Percentiles rank a stretch among this genome's conserved stretches.
Evolutionary conservation across 2,329 filamentous ascomycete species (phyloP).

Genomic region (Cladosporium sp.): DNA sequence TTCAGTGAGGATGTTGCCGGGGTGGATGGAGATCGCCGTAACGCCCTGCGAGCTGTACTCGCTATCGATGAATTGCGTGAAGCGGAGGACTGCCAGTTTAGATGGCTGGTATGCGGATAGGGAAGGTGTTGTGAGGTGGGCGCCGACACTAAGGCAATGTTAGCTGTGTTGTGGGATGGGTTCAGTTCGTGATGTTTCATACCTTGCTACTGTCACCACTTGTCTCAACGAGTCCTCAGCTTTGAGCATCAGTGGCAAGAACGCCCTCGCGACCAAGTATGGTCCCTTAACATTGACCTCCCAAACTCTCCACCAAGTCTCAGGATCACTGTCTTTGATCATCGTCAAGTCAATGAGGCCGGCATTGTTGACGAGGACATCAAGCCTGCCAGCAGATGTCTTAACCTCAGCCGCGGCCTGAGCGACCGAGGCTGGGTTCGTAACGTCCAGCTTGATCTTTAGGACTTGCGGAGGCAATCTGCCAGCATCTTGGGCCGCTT

Average conservation of each 20-base stretch:
- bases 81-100: constrained; percentile 55
- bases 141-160: constrained; percentile 45
- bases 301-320: constrained; percentile 51
- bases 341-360: constrained; percentile 34
- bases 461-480: constrained; percentile 43
- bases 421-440: constrained; percentile 38
- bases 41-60: constrained; percentile 48
- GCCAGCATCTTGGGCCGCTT: constrained; percentile 40
- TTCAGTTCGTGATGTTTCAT: not conserved
- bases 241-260: constrained; percentile 47
- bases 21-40: constrained; percentile 49
- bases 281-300: constrained; percentile 56
- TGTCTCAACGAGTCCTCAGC: constrained; percentile 28
- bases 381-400: constrained; percentile 31
- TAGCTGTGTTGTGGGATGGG: constrained; percentile 28
- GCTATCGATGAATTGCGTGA: constrained; percentile 54
- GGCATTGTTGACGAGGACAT: constrained; percentile 53
- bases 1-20: constrained; percentile 27
- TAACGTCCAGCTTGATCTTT: constrained; percentile 46
- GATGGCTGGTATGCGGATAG: constrained; percentile 50
- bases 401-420: constrained; percentile 36
- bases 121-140: constrained; percentile 45
- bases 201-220: constrained; percentile 35
- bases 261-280: constrained; percentile 55
- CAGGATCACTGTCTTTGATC: constrained; percentile 50